A percentile compares a stretch with the other conserved stretches of the same genome.
phyloP scores from a whole-genome alignment of 164 flowering plant genomes.

The Berberis thunbergii region DNA sequence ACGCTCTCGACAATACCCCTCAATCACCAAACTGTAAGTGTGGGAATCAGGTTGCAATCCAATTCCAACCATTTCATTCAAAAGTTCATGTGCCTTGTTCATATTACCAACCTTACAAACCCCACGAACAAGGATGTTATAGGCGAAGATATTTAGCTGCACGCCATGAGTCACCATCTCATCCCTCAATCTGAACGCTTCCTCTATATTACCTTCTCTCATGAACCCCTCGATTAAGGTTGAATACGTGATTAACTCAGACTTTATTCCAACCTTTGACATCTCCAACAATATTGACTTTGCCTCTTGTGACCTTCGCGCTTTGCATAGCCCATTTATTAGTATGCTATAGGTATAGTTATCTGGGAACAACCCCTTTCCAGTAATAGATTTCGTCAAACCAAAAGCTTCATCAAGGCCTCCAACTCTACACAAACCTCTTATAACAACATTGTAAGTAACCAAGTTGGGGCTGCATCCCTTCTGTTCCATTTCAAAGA shows the following conservation, averaged over 20 bases:
- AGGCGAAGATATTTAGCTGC: constrained; percentile 27
- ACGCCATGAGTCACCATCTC: constrained; percentile 43
- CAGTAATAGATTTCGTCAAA: constrained; percentile 40
- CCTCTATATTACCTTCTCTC: constrained; percentile 39
- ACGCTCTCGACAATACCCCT: constrained; percentile 35
- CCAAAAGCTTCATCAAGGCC: constrained; percentile 46
- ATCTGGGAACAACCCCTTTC: constrained; percentile 46
- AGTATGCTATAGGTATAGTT: constrained; percentile 35
- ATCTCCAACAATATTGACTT: constrained; percentile 32
- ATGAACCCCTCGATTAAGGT: constrained; percentile 53
- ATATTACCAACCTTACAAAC: constrained; percentile 41
- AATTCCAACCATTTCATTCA: constrained; percentile 41
- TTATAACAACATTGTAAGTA: constrained; percentile 52
- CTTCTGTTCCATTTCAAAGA: constrained; percentile 55
- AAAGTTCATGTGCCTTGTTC: constrained; percentile 38
- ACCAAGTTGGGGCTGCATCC: constrained; percentile 49
- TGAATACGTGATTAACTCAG: constrained; percentile 25
- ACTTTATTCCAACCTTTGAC: constrained; percentile 31
- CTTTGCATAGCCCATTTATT: constrained; percentile 41
- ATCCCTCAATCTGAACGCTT: constrained; percentile 43
- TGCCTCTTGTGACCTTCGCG: constrained; percentile 31
- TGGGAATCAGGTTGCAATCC: constrained; percentile 35
- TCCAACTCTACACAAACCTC: constrained; percentile 52
- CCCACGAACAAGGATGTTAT: constrained; percentile 41
- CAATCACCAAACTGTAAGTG: constrained; percentile 45